Base-by-base conservation (phyloP, 768 basidiomycete species). In the Porphyrellus cyaneotinctus region DNA sequence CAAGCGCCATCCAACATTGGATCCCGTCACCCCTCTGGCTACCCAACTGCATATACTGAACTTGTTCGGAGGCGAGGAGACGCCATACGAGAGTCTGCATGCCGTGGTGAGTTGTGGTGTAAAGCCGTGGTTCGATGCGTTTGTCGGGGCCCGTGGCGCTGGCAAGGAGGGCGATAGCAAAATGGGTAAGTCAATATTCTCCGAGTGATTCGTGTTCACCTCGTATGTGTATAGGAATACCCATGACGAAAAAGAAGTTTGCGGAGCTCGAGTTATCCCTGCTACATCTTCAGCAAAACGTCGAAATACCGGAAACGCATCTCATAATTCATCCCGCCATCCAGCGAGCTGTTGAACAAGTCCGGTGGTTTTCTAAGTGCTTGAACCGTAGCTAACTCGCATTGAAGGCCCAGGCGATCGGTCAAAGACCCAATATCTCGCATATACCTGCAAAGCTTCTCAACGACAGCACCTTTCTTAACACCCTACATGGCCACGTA, bases 161-260 rank as follows among this genome's bases (percentile, higher is more conserved):
- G 84, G 81, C 47, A 92, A 91, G 65, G 88, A 88, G 28, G 78
- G 73, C 4, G 93, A 93, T 65, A 80, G 77, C 39, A 90, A 92
- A 71, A 88, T 91, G 85, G 91, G 91, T 78, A 52, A 53, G 78
- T 61, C 9, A 17, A 4, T 50, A 38, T 71, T 59, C 4, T 30
- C 4, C 8, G 20, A 12, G 9, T 15, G 11, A 11, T 28, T 31
- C 43, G 18, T 30, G 12, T 23, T 45, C 36, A 2, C 18, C 59
- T 64, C 37, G 63, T 41, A 28, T 18, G 7, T 23, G 43, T 23
- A 51, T 31, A 82, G 86, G 86, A 45, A 98, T 99, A 52, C 97
- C 97, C 4, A 91, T 97, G 80, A 94, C 95, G 42, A 98, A 97
- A 82, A 95, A 95, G 78, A 98, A 97, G 72, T 97, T 98, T 64